These are phyloP conservation scores for Candida multigemmis DNA, from an alignment of 805 yeast species.

Conservation along the genomic window DNA sequence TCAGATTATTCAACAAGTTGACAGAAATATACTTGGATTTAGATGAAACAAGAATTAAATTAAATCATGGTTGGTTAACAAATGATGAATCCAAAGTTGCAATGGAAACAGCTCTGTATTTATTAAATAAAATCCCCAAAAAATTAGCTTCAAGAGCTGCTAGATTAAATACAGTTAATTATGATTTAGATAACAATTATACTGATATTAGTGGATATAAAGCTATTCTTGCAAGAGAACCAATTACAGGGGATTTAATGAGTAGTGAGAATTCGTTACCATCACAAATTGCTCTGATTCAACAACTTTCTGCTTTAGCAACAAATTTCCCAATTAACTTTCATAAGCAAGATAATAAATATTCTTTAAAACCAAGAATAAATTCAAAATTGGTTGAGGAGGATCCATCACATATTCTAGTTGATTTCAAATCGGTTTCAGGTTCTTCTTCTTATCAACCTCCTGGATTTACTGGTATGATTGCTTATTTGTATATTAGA, in stretches of 20 bases:
- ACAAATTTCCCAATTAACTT: conserved; percentile 57
- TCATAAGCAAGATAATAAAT: conserved; percentile 16
- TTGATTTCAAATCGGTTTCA: conserved; percentile 64
- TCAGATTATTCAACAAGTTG: conserved; percentile 50
- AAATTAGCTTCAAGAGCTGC: conserved; percentile 37
- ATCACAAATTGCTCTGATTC: conserved; percentile 55
- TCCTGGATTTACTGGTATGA: conserved; percentile 60
- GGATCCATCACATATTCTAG: conserved; percentile 59
- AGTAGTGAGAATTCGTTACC: conserved; percentile 35
- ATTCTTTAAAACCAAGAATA: conserved; percentile 34
- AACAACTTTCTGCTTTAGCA: conserved; percentile 61
- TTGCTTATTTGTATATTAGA: conserved; percentile 65
- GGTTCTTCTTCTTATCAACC: conserved; percentile 53
- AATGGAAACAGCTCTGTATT: conserved; percentile 40
- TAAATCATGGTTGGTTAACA: conserved; percentile 44
- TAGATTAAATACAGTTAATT: conserved; percentile 27
- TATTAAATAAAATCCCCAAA: conserved; percentile 54
- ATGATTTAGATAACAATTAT: conserved; percentile 28
- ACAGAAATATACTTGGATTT: conserved; percentile 43
- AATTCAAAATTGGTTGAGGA: conserved; percentile 39
- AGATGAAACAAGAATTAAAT: conserved; percentile 48
- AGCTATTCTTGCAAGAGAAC: conserved; percentile 58
- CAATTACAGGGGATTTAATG: conserved; percentile 48
- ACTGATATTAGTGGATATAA: conserved; percentile 58
- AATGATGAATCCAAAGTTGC: conserved; percentile 40